phyloP scores from a whole-genome alignment of 441 rosid genomes.

The Daphne laureola region DNA sequence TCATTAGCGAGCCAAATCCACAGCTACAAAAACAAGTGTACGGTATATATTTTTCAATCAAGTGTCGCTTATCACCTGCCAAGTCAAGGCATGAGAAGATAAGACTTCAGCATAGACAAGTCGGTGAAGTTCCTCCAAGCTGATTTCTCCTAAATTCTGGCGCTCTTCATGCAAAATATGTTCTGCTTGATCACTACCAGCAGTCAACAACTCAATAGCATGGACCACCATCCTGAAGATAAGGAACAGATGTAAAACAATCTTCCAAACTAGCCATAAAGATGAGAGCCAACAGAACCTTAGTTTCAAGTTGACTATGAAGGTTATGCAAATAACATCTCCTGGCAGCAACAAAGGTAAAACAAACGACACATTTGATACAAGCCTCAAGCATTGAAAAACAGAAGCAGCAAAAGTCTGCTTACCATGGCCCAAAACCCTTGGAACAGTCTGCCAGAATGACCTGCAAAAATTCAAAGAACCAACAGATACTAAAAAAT shows the following conservation, averaged over 20 bases:
- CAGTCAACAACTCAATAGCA: slow-evolving; percentile 75
- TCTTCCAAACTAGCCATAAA: slow-evolving; percentile 6
- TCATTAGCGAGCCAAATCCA: too few relatives aligned
- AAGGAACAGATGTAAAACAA: slow-evolving; percentile 12
- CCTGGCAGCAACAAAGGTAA: too few relatives aligned
- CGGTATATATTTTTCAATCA: neutral
- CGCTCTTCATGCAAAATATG: slow-evolving; percentile 66
- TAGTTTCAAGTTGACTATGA: slow-evolving; percentile 1
- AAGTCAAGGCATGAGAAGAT: slow-evolving; percentile 81
- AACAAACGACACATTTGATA: too few relatives aligned
- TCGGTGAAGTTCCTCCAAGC: slow-evolving; percentile 79
- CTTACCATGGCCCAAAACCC: slow-evolving; percentile 94
- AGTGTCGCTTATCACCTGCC: slow-evolving; percentile 62
- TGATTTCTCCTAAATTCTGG: slow-evolving; percentile 62
- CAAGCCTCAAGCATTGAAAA: slow-evolving; percentile 2
- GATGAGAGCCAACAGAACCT: slow-evolving; percentile 3
- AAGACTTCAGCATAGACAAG: slow-evolving; percentile 94
- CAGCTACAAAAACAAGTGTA: too few relatives aligned
- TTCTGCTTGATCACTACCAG: slow-evolving; percentile 74
- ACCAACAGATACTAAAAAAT: slow-evolving; percentile 1
- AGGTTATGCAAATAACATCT: neutral
- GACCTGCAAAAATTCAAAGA: slow-evolving; percentile 49
- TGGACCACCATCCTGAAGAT: slow-evolving; percentile 83
- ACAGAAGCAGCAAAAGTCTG: slow-evolving; percentile 1
- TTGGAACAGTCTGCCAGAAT: slow-evolving; percentile 86